These are phyloP conservation scores for Beauveria sp. DNA, from an alignment of 2,329 filamentous ascomycete species.

Conservation along the genomic window DNA sequence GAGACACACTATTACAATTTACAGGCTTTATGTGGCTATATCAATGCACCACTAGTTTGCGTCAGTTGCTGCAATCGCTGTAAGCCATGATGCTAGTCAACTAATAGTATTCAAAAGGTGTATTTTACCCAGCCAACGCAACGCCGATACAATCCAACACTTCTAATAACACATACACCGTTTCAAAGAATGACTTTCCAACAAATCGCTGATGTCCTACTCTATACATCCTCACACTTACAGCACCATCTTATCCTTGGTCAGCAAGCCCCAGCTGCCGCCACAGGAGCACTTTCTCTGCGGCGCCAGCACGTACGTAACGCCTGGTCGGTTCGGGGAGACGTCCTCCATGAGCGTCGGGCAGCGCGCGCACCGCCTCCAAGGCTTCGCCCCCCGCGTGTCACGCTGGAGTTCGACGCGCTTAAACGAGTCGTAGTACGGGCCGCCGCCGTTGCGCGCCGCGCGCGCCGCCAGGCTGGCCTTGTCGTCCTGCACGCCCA, in stretches of 20 bases:
- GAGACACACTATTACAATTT: too few species aligned
- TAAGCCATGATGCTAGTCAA: too few species aligned
- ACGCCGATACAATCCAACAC: too few species aligned
- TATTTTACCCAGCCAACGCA: too few species aligned
- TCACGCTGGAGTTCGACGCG: conserved; percentile 41
- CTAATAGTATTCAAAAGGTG: too few species aligned
- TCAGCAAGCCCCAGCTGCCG: conserved; percentile 43
- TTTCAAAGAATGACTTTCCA: too few species aligned
- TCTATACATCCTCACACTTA: neutral
- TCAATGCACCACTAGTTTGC: too few species aligned
- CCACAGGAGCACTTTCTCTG: conserved; percentile 49
- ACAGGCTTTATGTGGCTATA: too few species aligned
- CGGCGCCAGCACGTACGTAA: conserved; percentile 46
- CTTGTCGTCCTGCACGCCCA: conserved; percentile 56
- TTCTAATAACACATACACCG: too few species aligned
- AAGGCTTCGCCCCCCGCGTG: conserved; percentile 18
- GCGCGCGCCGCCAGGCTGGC: conserved; percentile 35
- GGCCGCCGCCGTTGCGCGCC: conserved; percentile 28
- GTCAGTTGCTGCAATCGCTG: too few species aligned
- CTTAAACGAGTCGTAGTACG: conserved; percentile 47
- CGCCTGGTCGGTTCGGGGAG: conserved; percentile 37
- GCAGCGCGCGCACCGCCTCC: conserved; percentile 46
- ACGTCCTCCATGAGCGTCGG: conserved; percentile 59
- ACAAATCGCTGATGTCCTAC: too few species aligned
- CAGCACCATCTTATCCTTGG: conserved; percentile 21